Conservation (phyloP, 352 stramenopile genomes). For the Aphanomyces invadans region DNA sequence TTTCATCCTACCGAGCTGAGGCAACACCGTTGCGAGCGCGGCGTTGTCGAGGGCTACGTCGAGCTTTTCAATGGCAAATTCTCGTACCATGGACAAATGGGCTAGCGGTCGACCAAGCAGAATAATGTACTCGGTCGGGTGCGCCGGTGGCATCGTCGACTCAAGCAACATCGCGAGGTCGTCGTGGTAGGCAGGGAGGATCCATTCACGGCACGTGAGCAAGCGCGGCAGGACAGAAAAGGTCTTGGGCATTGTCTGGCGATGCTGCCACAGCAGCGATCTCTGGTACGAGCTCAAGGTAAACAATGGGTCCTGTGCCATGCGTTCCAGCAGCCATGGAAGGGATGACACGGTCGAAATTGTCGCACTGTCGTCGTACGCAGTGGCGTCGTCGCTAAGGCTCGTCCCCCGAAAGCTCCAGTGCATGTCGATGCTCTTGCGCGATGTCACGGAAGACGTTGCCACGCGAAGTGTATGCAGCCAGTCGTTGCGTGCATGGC, state of each 20-base stretch:
- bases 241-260: constrained; percentile 29
- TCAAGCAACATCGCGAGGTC: constrained; percentile 60
- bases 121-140: constrained; percentile 76
- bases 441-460: background rate
- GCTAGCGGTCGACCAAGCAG: constrained; percentile 76
- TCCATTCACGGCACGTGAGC: constrained; percentile 75
- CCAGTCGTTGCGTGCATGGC: constrained; percentile 83
- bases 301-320: constrained; percentile 54
- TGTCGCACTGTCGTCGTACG: background rate
- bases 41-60: constrained; percentile 66
- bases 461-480: constrained; percentile 33
- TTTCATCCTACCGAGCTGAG: constrained; percentile 56
- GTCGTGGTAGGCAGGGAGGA: constrained; percentile 55
- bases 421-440: constrained; percentile 19
- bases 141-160: constrained; percentile 57
- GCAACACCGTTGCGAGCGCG: constrained; percentile 82
- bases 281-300: constrained; percentile 77
- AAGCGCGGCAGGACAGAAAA: constrained; percentile 78
- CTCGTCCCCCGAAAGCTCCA: constrained; percentile 15
- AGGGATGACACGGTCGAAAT: background rate
- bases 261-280: constrained; percentile 70
- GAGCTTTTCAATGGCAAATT: constrained; percentile 74
- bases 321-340: constrained; percentile 11
- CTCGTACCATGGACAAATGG: constrained; percentile 50
- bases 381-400: background rate